Conservation (phyloP, 2,329 filamentous ascomycete species). For the Ophiocordyceps australis region DNA sequence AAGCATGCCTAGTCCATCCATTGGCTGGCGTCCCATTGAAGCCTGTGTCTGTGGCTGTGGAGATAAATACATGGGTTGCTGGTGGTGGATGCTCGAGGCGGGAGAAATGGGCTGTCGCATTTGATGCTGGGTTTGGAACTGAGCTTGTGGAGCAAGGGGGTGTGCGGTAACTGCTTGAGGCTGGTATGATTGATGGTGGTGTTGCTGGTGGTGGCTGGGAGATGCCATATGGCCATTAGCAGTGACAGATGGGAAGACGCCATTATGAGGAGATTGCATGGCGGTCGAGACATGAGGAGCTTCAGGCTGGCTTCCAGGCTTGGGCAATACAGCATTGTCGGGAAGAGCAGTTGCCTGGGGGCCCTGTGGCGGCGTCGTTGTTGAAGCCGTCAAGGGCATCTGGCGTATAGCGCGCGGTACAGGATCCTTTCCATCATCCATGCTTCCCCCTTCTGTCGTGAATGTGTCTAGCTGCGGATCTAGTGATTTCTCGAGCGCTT, state of each 20-base stretch:
- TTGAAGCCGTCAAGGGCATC: slow-evolving; percentile 2
- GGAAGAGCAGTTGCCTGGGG: slow-evolving; percentile 2
- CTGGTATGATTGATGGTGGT: slow-evolving; percentile 1
- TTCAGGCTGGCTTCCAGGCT: slow-evolving; percentile 7
- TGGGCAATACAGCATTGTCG: slow-evolving; percentile 5
- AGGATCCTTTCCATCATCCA: slow-evolving; percentile 26
- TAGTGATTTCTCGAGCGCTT: slow-evolving; percentile 23
- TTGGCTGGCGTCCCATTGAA: slow-evolving; percentile 5
- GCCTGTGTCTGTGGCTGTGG: slow-evolving; percentile 4
- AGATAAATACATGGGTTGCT: slow-evolving; percentile 5
- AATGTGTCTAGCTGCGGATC: slow-evolving; percentile 20
- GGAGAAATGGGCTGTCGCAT: slow-evolving; percentile 5
- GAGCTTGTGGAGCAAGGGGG: too few species aligned
- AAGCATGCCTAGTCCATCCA: slow-evolving; percentile 20
- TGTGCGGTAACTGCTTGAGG: too few species aligned
- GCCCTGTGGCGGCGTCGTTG: slow-evolving; percentile 1
- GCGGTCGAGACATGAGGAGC: slow-evolving; percentile 4
- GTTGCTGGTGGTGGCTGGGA: slow-evolving; percentile 2
- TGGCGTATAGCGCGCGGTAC: slow-evolving; percentile 9
- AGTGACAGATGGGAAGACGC: not conserved
- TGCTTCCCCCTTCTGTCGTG: slow-evolving; percentile 24
- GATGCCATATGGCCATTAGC: slow-evolving; percentile 2
- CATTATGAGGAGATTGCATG: slow-evolving; percentile 4
- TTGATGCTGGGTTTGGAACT: slow-evolving; percentile 1
- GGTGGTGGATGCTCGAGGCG: slow-evolving; percentile 3